Evolutionary conservation across 2,329 filamentous ascomycete genomes (phyloP).

Genomic region (Arthrobotrys megalospora): DNA sequence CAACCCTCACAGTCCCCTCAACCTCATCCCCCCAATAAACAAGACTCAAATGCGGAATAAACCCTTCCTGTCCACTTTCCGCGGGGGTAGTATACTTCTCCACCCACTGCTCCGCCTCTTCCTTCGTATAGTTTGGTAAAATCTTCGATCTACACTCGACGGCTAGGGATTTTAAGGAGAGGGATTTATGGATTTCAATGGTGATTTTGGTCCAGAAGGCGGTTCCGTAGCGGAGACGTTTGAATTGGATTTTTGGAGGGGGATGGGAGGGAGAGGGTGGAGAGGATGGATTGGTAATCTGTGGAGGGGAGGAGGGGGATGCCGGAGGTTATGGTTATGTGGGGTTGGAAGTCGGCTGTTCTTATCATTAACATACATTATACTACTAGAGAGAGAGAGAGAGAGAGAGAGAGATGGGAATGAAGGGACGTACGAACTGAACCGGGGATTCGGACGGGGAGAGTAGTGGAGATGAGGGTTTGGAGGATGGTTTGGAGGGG

Average conservation of each 20-base stretch:
- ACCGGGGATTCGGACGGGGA: conserved; percentile 61
- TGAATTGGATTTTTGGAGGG: conserved; percentile 55
- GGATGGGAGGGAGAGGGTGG: conserved; percentile 35
- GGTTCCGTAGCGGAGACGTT: conserved; percentile 61
- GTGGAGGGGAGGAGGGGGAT: conserved; percentile 43
- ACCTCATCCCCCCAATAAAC: conserved; percentile 60
- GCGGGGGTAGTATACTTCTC: conserved; percentile 58
- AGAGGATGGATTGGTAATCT: conserved; percentile 48
- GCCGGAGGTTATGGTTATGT: conserved; percentile 63
- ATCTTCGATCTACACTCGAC: conserved; percentile 58
- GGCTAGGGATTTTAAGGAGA: conserved; percentile 60
- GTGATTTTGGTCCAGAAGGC: conserved; percentile 63
- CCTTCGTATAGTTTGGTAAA: conserved; percentile 39
- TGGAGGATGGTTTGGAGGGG: conserved; percentile 41
- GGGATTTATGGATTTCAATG: conserved; percentile 61
- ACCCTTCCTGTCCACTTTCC: conserved; percentile 61
- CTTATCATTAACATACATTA: conserved; percentile 13
- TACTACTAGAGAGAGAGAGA: neutral
- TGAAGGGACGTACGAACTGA: conserved; percentile 39
- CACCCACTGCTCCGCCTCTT: conserved; percentile 59
- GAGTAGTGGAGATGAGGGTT: conserved; percentile 61
- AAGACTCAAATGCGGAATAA: conserved; percentile 63
- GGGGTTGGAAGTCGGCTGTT: conserved; percentile 62
- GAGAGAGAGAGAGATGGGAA: neutral
- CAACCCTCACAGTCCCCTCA: conserved; percentile 2